Base-by-base conservation (phyloP, 2,329 filamentous ascomycete genomes). In the Metarhizium album region DNA sequence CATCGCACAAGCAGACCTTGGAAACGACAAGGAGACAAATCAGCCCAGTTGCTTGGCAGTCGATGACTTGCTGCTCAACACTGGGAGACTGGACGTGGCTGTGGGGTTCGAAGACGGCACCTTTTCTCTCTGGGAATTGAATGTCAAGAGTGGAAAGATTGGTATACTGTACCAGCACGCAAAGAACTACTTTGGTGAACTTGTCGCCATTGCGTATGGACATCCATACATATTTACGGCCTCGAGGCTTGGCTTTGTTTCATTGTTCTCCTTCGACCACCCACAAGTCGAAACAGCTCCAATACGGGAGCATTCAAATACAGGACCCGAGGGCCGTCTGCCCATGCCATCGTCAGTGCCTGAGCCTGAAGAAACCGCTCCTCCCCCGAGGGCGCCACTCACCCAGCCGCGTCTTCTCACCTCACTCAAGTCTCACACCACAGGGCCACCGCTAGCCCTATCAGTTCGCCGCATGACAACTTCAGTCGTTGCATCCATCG, bases 221-320 rank as follows among this genome's bases (percentile, higher is more conserved):
- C 79, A 83, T 54, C 87, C 90, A 0, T 93, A 90, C 61, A 65
- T 94, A 2, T 69, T 95, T 9, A 88, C 86, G 1, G 87, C 93
- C 55, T 91, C 88, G 1, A 76, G 80, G 23, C 78, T 80, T 14
- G 86, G 89, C 45, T 70, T 84, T 7, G 72, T 96, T 38, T 90
- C 86, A 0, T 67, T 96, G 1, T 95, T 94, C 64, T 80, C 77
- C 0, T 84, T 90, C 54, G 66, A 73, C 3, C 51, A 52, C 4
- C 51, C 48, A 48, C 42, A 48, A 14, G 53, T 56, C 6, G 23
- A 31, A 5, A 24, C 22, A n/a, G 27, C 45, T 46, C 23, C 27
- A n/a, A 33, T 27, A 33, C 45, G 16, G 29, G 42, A 45, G 7
- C n/a, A n/a, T n/a, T 27, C 23, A 45, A n/a, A 11, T 40, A 9